phyloP scores from a whole-genome alignment of 257 asterid genomes.

The Fraxinus cuspidata region DNA sequence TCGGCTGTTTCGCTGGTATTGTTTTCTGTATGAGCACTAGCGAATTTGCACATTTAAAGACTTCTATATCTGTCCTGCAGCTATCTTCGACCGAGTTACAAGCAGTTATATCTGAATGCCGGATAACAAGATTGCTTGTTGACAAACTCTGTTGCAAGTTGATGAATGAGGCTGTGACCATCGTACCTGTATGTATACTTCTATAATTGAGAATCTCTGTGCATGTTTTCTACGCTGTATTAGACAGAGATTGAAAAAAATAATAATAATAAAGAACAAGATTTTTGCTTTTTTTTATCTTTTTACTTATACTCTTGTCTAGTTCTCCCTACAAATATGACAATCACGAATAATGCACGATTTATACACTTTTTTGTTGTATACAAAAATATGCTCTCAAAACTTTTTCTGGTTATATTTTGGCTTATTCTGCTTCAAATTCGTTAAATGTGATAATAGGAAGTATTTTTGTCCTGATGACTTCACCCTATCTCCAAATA shows the following conservation, averaged over 20 bases:
- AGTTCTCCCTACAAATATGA: background rate
- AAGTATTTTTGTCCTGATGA: constrained; percentile 9
- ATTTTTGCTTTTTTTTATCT: background rate
- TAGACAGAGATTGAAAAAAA: background rate
- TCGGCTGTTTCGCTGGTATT: background rate
- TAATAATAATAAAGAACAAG: background rate
- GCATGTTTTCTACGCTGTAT: background rate
- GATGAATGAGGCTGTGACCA: constrained; percentile 54
- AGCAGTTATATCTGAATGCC: constrained; percentile 68
- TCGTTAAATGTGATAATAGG: background rate
- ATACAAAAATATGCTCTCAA: background rate
- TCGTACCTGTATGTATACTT: constrained; percentile 65
- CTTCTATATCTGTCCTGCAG: constrained; percentile 33
- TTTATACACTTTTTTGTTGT: constrained; percentile 14
- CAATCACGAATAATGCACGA: background rate
- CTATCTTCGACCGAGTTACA: constrained; percentile 67
- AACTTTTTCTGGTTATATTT: constrained; percentile 3
- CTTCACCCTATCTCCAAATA: constrained; percentile 10
- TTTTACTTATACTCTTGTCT: background rate
- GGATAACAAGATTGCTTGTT: constrained; percentile 66
- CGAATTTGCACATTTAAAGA: background rate
- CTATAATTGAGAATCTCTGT: constrained; percentile 12
- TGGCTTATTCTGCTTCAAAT: constrained; percentile 14
- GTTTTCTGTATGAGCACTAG: background rate
- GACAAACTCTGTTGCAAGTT: constrained; percentile 52